Conservation (phyloP, 2,329 filamentous ascomycete species). For the Hymenoscyphus fraxineus region DNA sequence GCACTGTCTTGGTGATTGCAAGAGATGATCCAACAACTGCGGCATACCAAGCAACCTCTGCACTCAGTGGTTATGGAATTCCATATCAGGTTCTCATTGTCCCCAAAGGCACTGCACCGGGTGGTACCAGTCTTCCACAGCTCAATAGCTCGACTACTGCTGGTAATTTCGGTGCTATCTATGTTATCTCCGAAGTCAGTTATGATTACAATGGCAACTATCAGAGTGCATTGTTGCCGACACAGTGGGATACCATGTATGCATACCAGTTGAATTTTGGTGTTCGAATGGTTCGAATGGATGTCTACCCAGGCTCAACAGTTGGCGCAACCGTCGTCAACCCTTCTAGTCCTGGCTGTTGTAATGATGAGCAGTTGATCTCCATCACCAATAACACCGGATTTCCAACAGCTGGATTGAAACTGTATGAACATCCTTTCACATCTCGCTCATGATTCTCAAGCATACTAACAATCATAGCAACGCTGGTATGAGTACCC, state of each 20-base stretch:
- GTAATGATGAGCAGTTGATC: slow-evolving; percentile 46
- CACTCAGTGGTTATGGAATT: slow-evolving; percentile 58
- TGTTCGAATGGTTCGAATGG: slow-evolving; percentile 57
- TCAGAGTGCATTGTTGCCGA: slow-evolving; percentile 41
- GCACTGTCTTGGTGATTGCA: slow-evolving; percentile 54
- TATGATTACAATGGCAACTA: slow-evolving; percentile 42
- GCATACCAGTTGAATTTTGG: slow-evolving; percentile 56
- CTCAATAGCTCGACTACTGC: slow-evolving; percentile 3
- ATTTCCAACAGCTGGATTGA: slow-evolving; percentile 52
- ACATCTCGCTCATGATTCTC: slow-evolving; percentile 18
- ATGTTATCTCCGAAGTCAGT: slow-evolving; percentile 35
- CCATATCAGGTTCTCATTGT: slow-evolving; percentile 53
- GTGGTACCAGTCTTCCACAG: slow-evolving; percentile 41
- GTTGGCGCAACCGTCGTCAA: slow-evolving; percentile 39
- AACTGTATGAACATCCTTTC: slow-evolving; percentile 12
- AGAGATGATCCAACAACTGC: slow-evolving; percentile 42
- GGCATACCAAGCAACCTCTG: slow-evolving; percentile 46
- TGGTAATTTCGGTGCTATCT: slow-evolving; percentile 37
- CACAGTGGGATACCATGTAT: slow-evolving; percentile 54
- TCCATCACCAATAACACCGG: slow-evolving; percentile 49
- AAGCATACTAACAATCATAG: slow-evolving; percentile 7
- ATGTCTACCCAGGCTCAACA: slow-evolving; percentile 51
- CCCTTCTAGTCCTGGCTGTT: slow-evolving; percentile 40
- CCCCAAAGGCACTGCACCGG: slow-evolving; percentile 37
- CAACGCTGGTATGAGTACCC: slow-evolving; percentile 44